Base-by-base conservation (phyloP, 768 basidiomycete species). In the Termitomyces sp. region DNA sequence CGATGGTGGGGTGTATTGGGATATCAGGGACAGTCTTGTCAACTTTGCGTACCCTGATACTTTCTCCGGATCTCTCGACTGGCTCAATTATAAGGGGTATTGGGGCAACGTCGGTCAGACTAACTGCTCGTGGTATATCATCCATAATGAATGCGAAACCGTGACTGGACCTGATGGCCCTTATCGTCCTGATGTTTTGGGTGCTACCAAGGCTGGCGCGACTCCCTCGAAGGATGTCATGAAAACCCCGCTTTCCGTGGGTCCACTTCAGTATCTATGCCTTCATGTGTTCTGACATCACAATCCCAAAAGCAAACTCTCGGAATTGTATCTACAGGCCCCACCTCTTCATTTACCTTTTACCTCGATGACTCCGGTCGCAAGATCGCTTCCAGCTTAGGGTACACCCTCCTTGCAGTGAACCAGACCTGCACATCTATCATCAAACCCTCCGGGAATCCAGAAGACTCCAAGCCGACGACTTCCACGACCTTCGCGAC, bases 51-150 rank as follows among this genome's bases (percentile, higher is more conserved):
- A 62, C 53, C 63, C 63, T 0, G 60, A 62, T 13, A 55, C 30
- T 7, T 62, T 57, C 32, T 55, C 58, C 24, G 63, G 56, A 27
- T 44, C 55, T 16, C n/a, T 53, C 9, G 52, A 50, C 26, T 64
- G 60, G 63, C 57, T 64, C 48, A 64, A 64, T 46, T 64, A 57
- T 56, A 62, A 60, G 24, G 63, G 63, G 14, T 55, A 44, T 26
- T 64, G 63, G 63, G 63, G 63, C 2, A 64, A 64, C 34, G 45
- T 59, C 9, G 63, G 60, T n/a, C 24, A 59, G 48, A 64, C 63
- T 3, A 22, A 40, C 53, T 62, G 60, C 27, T 64, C 58, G 58
- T 64, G 63, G 63, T 52, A 64, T 32, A 13, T 30, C 6, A 37
- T 64, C 39, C 32, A 64, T 34, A 48, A 51, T 26, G 63, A 64